Conservation (phyloP, 257 asterid species). For the Gynochthodes officinalis region DNA sequence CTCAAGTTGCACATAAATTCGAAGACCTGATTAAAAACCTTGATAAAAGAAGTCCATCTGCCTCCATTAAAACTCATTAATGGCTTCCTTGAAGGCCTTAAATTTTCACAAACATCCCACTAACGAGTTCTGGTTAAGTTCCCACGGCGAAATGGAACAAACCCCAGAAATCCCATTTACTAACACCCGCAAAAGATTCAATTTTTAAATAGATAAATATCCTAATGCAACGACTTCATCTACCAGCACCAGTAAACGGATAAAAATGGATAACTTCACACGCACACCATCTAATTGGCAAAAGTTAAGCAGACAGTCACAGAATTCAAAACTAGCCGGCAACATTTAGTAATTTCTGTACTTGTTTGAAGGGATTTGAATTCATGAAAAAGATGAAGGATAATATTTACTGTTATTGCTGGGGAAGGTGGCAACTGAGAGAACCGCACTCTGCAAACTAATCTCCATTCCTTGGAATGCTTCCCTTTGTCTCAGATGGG, state of each 20-base stretch:
- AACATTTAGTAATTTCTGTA: not conserved
- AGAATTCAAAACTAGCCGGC: not conserved
- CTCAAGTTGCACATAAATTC: conserved; percentile 6
- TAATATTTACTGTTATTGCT: conserved; percentile 27
- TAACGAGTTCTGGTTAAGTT: not conserved
- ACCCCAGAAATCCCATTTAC: conserved; percentile 8
- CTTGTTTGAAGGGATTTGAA: not conserved
- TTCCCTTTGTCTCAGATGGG: not conserved
- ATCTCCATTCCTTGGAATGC: conserved; percentile 24
- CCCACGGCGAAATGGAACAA: not conserved
- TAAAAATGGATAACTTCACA: conserved; percentile 1
- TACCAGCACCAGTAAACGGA: conserved; percentile 3
- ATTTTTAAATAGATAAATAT: not conserved
- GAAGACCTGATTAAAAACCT: not conserved
- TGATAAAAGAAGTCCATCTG: conserved; percentile 3
- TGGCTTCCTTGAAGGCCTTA: conserved; percentile 3
- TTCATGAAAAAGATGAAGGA: not conserved
- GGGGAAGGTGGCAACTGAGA: conserved; percentile 29
- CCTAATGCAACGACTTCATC: conserved; percentile 2
- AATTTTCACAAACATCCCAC: not conserved
- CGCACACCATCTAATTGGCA: not conserved
- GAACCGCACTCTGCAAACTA: conserved; percentile 28
- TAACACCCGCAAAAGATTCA: not conserved
- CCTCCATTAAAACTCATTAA: conserved; percentile 16
- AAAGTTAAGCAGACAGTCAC: not conserved